Evolutionary conservation across 1,139 yeast species (phyloP), one percentile per base, ranked within the genome.

Genomic region (Zhuliangozyma blackwelliae): DNA sequence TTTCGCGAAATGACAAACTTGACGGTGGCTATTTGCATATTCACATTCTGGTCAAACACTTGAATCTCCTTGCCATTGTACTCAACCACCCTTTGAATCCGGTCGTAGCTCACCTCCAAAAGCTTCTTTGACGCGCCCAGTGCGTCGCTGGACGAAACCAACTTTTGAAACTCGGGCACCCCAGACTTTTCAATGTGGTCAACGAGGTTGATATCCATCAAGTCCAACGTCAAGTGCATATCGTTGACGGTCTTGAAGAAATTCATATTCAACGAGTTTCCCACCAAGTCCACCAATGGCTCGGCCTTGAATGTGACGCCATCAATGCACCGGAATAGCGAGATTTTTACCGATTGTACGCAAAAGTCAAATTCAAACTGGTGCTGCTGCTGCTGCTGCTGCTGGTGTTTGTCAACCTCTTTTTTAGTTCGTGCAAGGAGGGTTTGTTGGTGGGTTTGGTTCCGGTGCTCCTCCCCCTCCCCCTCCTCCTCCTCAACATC

Each of bases 1-100:
- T 79, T 83, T 35, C 97, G 79, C 0, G 95, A 79, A 9, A 90
- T 63, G 2, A 86, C 83, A 35, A 87, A 72, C 45, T 81, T 80
- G 40, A 94, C 75, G 8, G 95, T 88, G 0, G 96, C 90, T 56
- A 94, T 71, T 37, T 80, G 74, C 35, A 92, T 64, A n/a, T 75
- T 70, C 7, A 90, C 75, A 45, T 77, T 79, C 55, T 88, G 96
- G 49, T 90, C 97, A 54, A 68, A 82, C 0, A 85, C 79, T 48
- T 82, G 90, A 35, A 85, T 83, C 10, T 61, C 77, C 33, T 68
- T 70, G 25, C 68, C 68, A 33, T 77, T 66, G 45, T 75, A 72
- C 27, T 71, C 68, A n/a, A 84, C 88, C 40, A 82, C 52, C 57
- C 95, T 65, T 52, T 75, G 79, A 2, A 64, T 63, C 47, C 89